Base-by-base conservation (phyloP, 164 flowering plant genomes). In the Berberis vulgaris region DNA sequence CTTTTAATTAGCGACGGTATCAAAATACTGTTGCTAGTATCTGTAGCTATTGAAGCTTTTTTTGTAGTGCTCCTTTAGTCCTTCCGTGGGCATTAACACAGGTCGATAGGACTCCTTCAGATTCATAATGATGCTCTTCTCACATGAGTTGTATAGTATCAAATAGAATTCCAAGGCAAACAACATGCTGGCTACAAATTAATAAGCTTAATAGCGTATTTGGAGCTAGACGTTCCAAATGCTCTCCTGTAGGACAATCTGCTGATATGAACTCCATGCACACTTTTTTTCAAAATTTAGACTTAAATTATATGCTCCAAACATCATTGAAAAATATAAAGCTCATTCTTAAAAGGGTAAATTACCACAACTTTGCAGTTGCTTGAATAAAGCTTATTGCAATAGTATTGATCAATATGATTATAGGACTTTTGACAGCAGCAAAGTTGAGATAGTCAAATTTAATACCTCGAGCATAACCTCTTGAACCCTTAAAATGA, bases 351-450 rank as follows among this genome's bases (percentile, higher is more conserved):
- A 26, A 26, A 26, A 26, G 26, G 26, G 26, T 26, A 26, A 26
- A 26, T 74, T 74, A 74, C 80, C 76, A 1, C 4, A 59, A 73
- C 69, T 60, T 71, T 44, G 73, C 80, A 76, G 2, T 69, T 47
- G 44, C 66, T 68, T 1, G 64, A 47, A 42, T 43, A 43, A 52
- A 42, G 49, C 1, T 57, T 41, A 11, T 67, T 50, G 59, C 83
- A 78, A 62, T 86, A 86, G 55, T 80, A 71, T 65, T 86, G 91
- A 44, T 86, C 91, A 50, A 84, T 26, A 26, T 86, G 60, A 84
- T 74, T 41, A 81, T 72, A 2, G 91, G 88, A 61, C 80, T 77
- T 43, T 69, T 4, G 7, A 76, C 86, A 1, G 53, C n/a, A 4
- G 60, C 45, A 65, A 86, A 74, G 45, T 50, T 42, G 3, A 82